Percentiles rank a stretch among this genome's conserved stretches.
These are phyloP conservation scores for Coemansia sp. DNA, from an alignment of 192 early-diverging fungal genomes.

Conservation along the genomic window DNA sequence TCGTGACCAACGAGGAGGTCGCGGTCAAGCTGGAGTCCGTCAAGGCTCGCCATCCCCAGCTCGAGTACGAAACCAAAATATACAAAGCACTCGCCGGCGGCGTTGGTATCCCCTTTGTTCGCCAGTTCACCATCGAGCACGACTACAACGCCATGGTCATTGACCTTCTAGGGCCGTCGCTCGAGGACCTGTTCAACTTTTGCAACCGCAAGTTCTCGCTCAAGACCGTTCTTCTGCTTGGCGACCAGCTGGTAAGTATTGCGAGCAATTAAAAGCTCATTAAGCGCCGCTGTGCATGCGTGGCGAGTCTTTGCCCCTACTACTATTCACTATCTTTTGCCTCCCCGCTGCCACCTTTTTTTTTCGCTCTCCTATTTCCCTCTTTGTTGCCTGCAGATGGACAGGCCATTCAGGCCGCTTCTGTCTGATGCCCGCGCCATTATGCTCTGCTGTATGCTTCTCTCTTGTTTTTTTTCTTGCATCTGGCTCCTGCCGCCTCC, in stretches of 20 bases:
- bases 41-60: slow-evolving; percentile 93
- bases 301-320: not conserved
- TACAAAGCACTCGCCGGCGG: slow-evolving; percentile 94
- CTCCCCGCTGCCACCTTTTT: slow-evolving; percentile 2
- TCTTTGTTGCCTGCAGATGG: not conserved
- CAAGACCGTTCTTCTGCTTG: slow-evolving; percentile 83
- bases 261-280: slow-evolving; percentile 2
- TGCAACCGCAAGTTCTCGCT: slow-evolving; percentile 86
- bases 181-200: slow-evolving; percentile 89
- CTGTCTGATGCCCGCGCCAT: not conserved
- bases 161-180: slow-evolving; percentile 86
- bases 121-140: slow-evolving; percentile 79
- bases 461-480: slow-evolving; percentile 3
- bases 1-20: slow-evolving; percentile 91
- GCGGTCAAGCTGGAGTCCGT: slow-evolving; percentile 96
- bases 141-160: slow-evolving; percentile 87
- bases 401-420: not conserved
- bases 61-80: slow-evolving; percentile 96
- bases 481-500: not conserved
- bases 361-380: slow-evolving; percentile 5
- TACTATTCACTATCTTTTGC: slow-evolving; percentile 2
- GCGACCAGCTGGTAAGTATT: slow-evolving; percentile 73
- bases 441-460: slow-evolving; percentile 8
- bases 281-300: not conserved
- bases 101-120: slow-evolving; percentile 85